These are phyloP conservation scores for Claviceps arundinis DNA, from an alignment of 2,329 filamentous ascomycete genomes.

Conservation along the genomic window DNA sequence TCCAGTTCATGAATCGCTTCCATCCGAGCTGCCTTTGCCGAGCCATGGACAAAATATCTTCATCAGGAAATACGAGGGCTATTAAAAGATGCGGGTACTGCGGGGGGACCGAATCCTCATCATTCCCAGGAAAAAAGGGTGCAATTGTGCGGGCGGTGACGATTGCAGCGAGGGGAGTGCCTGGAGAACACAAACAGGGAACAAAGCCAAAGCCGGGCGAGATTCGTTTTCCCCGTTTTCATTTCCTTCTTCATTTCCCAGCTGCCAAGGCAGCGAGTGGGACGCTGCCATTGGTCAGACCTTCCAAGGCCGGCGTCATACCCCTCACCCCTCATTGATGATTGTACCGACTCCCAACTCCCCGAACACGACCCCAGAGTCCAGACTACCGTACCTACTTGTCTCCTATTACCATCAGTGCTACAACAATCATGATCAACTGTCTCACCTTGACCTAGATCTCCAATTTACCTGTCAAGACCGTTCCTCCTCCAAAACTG, in stretches of 20 bases:
- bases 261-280: not conserved
- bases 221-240: not conserved
- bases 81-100: too few species aligned
- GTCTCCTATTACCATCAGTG: slow-evolving; percentile 3
- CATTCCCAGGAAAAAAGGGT: too few species aligned
- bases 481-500: not conserved
- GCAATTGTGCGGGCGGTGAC: too few species aligned
- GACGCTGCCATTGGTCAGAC: not conserved
- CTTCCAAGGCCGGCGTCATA: not conserved
- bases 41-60: too few species aligned
- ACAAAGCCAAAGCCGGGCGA: too few species aligned
- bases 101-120: too few species aligned
- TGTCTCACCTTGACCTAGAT: not conserved
- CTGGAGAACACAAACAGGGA: too few species aligned
- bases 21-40: too few species aligned
- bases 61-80: too few species aligned
- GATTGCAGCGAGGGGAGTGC: too few species aligned
- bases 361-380: too few species aligned
- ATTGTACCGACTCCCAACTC: not conserved
- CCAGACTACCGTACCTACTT: not conserved
- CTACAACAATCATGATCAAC: not conserved
- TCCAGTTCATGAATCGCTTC: too few species aligned
- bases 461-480: not conserved
- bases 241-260: not conserved
- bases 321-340: not conserved